Evolutionary conservation across 495 filamentous ascomycete species (phyloP), one percentile per base, ranked within the genome.

Genomic region (Hypoxylon fuscum): DNA sequence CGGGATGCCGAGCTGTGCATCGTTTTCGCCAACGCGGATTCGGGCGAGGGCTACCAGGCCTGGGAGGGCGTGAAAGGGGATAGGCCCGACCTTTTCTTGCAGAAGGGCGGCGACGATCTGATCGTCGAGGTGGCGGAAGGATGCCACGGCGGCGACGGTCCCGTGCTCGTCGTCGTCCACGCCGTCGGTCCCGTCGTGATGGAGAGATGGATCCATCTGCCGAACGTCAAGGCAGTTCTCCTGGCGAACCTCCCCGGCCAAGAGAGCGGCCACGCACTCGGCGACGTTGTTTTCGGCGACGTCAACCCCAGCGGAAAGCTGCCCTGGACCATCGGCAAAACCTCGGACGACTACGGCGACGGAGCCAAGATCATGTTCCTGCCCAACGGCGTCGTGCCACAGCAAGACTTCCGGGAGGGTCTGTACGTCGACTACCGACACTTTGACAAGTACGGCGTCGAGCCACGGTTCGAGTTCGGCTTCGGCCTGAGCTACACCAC

Each of bases 371-470:
- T 98, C 17, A 74, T 96, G 58, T 93, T 90, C 69, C 78, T 86
- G 37, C 82, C 91, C 3, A 91, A 93, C 59, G 86, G 80, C 10
- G 69, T 87, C 6, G 77, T 88, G 0, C 95, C 95, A 2, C 93
- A 97, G 71, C 90, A 96, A 65, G 86, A 90, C 67, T 95, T 97
- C 62, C 78, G 77, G 3, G 91, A 97, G 62, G 91, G 91, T 0
- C 76, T 97, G 5, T 91, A 91, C 64, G 86, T 96, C 67, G 94
- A 97, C 72, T 96, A 98, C 70, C 88, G 94, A 6, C 82, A 96
- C 61, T 97, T 97, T 69, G 95, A 98, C 78, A 88, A 87, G 62
- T 59, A 82, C 29, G 69, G 74, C 15, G 85, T 94, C 59, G 71
- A 74, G 2, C 91, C 91, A 0, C 84, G 87, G 5, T 94, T 83